Evolutionary conservation across 1,284 basidiomycete species (phyloP), one percentile per base, ranked within the genome.

Genomic region (Cutaneotrichosporon dermatis): DNA sequence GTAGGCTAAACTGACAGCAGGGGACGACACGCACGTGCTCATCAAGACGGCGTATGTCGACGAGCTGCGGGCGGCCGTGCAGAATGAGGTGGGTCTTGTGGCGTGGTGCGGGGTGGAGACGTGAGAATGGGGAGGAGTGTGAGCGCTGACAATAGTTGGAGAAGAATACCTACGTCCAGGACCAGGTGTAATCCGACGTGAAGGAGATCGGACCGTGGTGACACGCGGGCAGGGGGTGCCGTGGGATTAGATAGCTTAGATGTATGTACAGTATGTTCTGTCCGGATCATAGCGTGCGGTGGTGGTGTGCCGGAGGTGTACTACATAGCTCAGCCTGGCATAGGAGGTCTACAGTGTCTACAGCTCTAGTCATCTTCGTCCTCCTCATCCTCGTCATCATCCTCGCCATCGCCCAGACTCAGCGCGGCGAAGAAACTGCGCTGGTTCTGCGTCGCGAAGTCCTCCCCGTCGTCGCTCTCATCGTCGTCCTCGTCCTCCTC

Each of bases 91-190:
- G 34, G 46, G 72, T 25, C 39, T 16, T 12, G 9, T 40, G 39
- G 12, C 39, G 10, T 15, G 4, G 33, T 11, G 9, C 43, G 40
- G 11, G n/a, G 6, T 15, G 25, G 25, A 25, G 25, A 25, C 25
- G 25, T 25, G 25, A 25, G 25, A 25, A 25, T 25, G 25, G 25
- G 25, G 25, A 25, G 25, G 25, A 25, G 25, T 25, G 25, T 25
- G 25, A 25, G 15, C 42, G 42, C 45, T 56, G 41, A 54, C 43
- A 15, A 2, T 57, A 75, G 73, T 67, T 76, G 39, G 75, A 76
- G 66, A 75, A 76, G 65, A 75, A 76, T 62, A 76, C 75, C 1
- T 76, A 75, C 54, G 61, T 71, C 43, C 67, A 68, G 52, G 71
- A 74, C 61, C 68, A 67, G 35, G 35, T 25, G 25, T 25, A 25